Evolutionary conservation across 2,329 filamentous ascomycete genomes (phyloP).

Genomic region (Tolypocladium paradoxum): DNA sequence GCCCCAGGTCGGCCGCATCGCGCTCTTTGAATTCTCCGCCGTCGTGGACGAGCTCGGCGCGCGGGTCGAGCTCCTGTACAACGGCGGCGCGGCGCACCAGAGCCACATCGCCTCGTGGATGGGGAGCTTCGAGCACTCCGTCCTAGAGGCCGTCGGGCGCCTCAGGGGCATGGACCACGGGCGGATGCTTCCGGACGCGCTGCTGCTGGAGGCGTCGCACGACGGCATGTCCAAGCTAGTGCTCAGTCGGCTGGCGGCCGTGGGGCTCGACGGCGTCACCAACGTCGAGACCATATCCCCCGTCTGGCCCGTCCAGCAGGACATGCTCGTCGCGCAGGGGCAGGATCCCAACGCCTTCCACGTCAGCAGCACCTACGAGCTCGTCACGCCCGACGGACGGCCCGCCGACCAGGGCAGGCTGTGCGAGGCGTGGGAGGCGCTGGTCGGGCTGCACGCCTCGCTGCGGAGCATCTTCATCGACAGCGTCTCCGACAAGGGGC

Average conservation of each 20-base stretch:
- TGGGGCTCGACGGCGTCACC: constrained; percentile 28
- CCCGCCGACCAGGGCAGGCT: constrained; percentile 32
- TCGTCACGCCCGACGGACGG: constrained; percentile 25
- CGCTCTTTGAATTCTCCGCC: constrained; percentile 40
- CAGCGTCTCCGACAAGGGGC: constrained; percentile 34
- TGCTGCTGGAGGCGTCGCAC: constrained; percentile 35
- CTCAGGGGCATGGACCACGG: constrained; percentile 31
- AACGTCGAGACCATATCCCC: constrained; percentile 40
- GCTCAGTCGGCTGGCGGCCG: constrained; percentile 25
- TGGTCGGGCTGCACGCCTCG: constrained; percentile 32
- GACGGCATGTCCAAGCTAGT: constrained; percentile 34
- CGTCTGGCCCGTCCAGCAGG: constrained; percentile 36
- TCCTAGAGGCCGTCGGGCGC: constrained; percentile 31
- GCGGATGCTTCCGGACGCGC: constrained; percentile 39
- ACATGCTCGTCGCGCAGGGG: constrained; percentile 35
- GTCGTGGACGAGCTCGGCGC: constrained; percentile 32
- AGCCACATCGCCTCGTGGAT: constrained; percentile 36
- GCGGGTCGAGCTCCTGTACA: constrained; percentile 35
- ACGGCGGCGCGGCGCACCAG: constrained; percentile 27
- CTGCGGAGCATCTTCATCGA: constrained; percentile 42
- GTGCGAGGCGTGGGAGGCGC: constrained; percentile 38
- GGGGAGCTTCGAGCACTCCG: constrained; percentile 32
- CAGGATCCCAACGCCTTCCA: constrained; percentile 30
- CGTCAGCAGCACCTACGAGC: constrained; percentile 36
- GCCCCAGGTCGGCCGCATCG: constrained; percentile 33